These are phyloP conservation scores for Alnus glutinosa DNA, from an alignment of 306 rosid genomes.

Conservation along the genomic window DNA sequence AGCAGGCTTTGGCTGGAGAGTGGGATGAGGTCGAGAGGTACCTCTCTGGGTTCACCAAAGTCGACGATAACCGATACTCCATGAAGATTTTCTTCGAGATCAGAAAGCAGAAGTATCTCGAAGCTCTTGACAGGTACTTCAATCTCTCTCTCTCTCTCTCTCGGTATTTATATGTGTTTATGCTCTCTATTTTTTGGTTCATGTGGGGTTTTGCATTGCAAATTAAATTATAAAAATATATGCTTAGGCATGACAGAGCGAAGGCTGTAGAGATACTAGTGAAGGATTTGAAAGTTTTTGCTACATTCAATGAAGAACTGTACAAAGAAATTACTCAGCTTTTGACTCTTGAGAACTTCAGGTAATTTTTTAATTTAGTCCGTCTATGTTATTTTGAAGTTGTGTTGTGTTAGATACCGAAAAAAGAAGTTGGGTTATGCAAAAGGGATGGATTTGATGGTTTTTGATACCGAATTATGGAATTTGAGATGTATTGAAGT, in stretches of 20 bases:
- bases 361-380: conserved; percentile 40
- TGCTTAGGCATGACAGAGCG: conserved; percentile 61
- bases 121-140: conserved; percentile 87
- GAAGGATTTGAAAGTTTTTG: conserved; percentile 68
- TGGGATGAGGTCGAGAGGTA: conserved; percentile 96
- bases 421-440: neutral
- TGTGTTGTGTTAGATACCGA: neutral
- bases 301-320: conserved; percentile 73
- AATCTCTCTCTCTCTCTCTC: neutral
- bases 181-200: conserved; percentile 7
- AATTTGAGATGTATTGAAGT: neutral
- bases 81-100: conserved; percentile 87
- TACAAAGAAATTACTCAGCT: conserved; percentile 88
- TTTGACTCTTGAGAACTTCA: conserved; percentile 71
- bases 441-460: neutral
- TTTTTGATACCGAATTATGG: neutral
- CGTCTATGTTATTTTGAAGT: neutral
- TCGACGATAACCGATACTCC: conserved; percentile 84
- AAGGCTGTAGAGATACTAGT: conserved; percentile 78
- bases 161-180: conserved; percentile 8
- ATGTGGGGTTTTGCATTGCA: conserved; percentile 10
- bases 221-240: conserved; percentile 21
- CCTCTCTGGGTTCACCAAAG: conserved; percentile 79
- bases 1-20: conserved; percentile 76
- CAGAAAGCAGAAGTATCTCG: conserved; percentile 87